phyloP scores from a whole-genome alignment of 345 rosid genomes.

The Moricandia moricandioides region DNA sequence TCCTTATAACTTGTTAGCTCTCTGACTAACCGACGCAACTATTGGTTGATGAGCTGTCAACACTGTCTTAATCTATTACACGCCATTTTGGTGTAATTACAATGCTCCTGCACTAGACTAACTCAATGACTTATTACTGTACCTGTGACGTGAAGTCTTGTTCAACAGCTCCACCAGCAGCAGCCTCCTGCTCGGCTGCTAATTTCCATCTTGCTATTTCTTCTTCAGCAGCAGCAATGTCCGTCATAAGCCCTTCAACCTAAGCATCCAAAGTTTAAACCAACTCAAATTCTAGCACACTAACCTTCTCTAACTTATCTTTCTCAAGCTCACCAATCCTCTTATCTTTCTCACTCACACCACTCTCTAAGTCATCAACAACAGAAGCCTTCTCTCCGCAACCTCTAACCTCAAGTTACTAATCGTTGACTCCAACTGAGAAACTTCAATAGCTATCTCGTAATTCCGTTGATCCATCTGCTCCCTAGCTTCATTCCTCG shows the following conservation, averaged over 20 bases:
- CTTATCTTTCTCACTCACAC: slow-evolving; percentile 52
- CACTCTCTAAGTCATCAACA: slow-evolving; percentile 60
- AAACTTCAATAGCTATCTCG: slow-evolving; percentile 95
- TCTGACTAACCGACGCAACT: neutral
- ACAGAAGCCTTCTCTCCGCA: slow-evolving; percentile 46
- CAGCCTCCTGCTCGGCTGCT: slow-evolving; percentile 99
- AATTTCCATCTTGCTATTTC: slow-evolving; percentile 98
- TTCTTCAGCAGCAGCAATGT: slow-evolving; percentile 97
- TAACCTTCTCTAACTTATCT: slow-evolving; percentile 51
- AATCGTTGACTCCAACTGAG: slow-evolving; percentile 87
- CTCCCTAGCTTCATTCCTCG: slow-evolving; percentile 85
- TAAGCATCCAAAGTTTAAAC: slow-evolving; percentile 26
- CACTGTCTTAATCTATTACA: neutral
- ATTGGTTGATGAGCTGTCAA: neutral
- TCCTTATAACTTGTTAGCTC: neutral
- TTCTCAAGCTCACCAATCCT: slow-evolving; percentile 54
- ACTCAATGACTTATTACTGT: neutral
- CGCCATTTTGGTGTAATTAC: slow-evolving; percentile 10
- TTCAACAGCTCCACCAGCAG: slow-evolving; percentile 94
- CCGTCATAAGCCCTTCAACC: slow-evolving; percentile 98
- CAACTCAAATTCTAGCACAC: slow-evolving; percentile 28
- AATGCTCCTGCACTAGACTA: slow-evolving; percentile 7
- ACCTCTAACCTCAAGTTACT: slow-evolving; percentile 70
- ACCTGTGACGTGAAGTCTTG: slow-evolving; percentile 78
- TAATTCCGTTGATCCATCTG: slow-evolving; percentile 93